Evolutionary conservation across 2,329 filamentous ascomycete genomes (phyloP), one percentile per base, ranked within the genome.

Genomic region (Penicillium sp.): DNA sequence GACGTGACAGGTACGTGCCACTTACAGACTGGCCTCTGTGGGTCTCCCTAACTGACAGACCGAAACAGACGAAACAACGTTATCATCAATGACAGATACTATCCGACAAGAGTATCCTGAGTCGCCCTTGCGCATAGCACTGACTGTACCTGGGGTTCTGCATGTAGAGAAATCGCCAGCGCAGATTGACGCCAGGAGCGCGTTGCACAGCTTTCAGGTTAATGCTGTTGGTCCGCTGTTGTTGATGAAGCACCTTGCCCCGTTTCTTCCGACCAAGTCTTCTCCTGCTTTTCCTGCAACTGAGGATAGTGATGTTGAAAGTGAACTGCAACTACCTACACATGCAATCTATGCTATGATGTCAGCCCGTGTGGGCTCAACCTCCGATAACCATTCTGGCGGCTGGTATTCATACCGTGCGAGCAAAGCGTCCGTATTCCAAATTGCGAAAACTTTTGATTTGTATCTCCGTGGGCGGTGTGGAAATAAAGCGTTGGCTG

Each of bases 351-450:
- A 88, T 80, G 82, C 88, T n/a, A 84, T 84, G 68, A 89, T 92
- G 86, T 88, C 88, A 6, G 91, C 90, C 2, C 85, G 91, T 44
- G 89, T 96, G 0, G 90, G 90, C 10, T 88, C 84, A 31, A 88
- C 89, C 22, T 77, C 82, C 0, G 90, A 93, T 65, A 93, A 96
- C 67, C 70, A 75, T 2, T 78, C 87, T 0, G 91, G 90, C 2
- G 91, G 91, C 0, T 95, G 90, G 91, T 96, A 91, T 72, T 86
- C 82, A 55, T 95, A 95, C 73, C 86, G 91, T 14, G 84, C 88
- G 8, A 88, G 84, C 52, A 96, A 95, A 73, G 85, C 90, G 0
- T 90, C 82, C 2, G 85, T 93, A 3, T 91, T 87, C 62, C 87
- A 87, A 67, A 56, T 91, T 13, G 84, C 85, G 8, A 90, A 87